Evolutionary conservation across 345 rosid species (phyloP).

Genomic region (Ceriops tagal): DNA sequence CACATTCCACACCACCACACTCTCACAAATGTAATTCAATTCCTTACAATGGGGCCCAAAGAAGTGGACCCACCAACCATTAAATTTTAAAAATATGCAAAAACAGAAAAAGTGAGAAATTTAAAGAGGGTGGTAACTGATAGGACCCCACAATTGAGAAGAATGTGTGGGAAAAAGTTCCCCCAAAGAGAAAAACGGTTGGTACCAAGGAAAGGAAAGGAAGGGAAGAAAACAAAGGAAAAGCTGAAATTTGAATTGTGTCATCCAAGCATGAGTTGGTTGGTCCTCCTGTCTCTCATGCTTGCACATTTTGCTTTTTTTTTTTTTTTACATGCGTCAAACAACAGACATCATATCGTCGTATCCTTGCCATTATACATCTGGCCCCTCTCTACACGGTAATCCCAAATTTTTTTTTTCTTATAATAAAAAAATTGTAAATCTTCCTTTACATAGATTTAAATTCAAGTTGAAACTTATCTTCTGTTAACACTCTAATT

Average conservation of each 20-base stretch:
- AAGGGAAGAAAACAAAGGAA: constrained; percentile 24
- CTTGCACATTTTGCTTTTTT: neutral
- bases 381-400: constrained; percentile 23
- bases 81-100: neutral
- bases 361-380: constrained; percentile 49
- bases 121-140: constrained; percentile 16
- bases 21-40: neutral
- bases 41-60: constrained; percentile 8
- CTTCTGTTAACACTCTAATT: too few species aligned
- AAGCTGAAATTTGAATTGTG: constrained; percentile 59
- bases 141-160: constrained; percentile 39
- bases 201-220: constrained; percentile 40
- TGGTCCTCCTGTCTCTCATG: neutral
- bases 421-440: too few species aligned
- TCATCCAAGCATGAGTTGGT: neutral
- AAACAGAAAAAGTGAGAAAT: constrained; percentile 1
- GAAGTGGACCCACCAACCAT: constrained; percentile 14
- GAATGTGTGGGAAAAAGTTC: constrained; percentile 32
- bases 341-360: constrained; percentile 28
- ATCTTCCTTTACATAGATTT: too few species aligned
- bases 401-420: too few species aligned
- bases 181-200: constrained; percentile 34
- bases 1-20: constrained; percentile 22
- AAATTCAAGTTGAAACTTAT: too few species aligned
- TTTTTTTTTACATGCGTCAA: constrained; percentile 21